These are phyloP conservation scores for Cryphonectria naterciae DNA, from an alignment of 2,329 filamentous ascomycete genomes.

Conservation along the genomic window DNA sequence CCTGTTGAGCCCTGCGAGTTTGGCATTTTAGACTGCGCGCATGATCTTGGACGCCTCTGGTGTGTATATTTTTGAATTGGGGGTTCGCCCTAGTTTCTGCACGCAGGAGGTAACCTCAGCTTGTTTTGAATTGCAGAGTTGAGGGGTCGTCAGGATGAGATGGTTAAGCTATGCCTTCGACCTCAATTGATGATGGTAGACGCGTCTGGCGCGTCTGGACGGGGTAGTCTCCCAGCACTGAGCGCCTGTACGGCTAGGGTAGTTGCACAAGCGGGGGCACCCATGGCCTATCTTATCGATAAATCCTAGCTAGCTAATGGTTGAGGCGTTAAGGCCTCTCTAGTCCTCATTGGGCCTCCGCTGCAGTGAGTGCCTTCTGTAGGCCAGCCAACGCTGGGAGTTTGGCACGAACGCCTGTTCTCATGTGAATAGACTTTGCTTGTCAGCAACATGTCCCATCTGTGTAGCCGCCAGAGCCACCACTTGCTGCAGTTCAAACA, in stretches of 20 bases:
- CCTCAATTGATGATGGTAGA: conserved; percentile 4
- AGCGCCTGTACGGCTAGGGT: neutral
- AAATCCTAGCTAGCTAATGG: neutral
- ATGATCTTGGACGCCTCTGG: neutral
- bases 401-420: neutral
- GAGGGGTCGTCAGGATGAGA: neutral
- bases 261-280: neutral
- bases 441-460: neutral
- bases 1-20: conserved; percentile 23
- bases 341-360: neutral
- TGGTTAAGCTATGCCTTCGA: neutral
- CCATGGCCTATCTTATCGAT: neutral
- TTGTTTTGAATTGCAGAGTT: neutral
- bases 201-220: conserved; percentile 25
- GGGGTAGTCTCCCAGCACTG: neutral
- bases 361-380: neutral
- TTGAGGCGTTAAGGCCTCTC: neutral
- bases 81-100: neutral
- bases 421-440: neutral
- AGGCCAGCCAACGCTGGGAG: neutral
- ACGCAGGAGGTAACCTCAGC: neutral
- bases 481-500: neutral
- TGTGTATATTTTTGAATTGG: neutral
- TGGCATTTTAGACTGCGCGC: conserved; percentile 22
- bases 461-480: too few species aligned